A percentile compares a stretch with the other conserved stretches of the same genome.
Evolutionary conservation across 768 basidiomycete species (phyloP).

Genomic region (Podaxis mareebaensis): DNA sequence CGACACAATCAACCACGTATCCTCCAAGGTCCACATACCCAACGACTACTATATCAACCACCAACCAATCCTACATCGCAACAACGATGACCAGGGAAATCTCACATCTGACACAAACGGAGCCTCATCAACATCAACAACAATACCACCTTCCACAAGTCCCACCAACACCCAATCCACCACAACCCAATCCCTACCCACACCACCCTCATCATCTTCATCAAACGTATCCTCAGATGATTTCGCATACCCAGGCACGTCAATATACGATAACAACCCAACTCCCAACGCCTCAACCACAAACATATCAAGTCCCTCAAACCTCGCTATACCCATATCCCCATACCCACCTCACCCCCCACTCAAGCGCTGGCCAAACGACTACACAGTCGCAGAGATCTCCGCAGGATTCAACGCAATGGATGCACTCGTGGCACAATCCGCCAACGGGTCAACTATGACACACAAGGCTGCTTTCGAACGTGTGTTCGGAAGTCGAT

Average conservation of each 20-base stretch:
- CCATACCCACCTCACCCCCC: conserved; percentile 60
- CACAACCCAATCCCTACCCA: conserved; percentile 28
- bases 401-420: conserved; percentile 58
- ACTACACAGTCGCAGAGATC: conserved; percentile 70
- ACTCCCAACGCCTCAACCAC: conserved; percentile 18
- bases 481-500: conserved; percentile 67
- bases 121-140: conserved; percentile 12
- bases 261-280: conserved; percentile 17
- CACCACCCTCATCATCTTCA: conserved; percentile 25
- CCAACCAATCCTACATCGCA: conserved; percentile 14
- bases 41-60: conserved; percentile 32
- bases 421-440: conserved; percentile 40
- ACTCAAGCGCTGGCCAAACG: conserved; percentile 75
- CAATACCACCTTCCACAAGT: conserved; percentile 20
- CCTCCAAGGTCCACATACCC: conserved; percentile 31
- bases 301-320: conserved; percentile 22
- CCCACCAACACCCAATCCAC: conserved; percentile 15
- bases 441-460: conserved; percentile 39
- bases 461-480: conserved; percentile 71
- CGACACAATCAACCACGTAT: conserved; percentile 8
- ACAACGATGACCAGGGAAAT: conserved; percentile 11
- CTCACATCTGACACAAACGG: conserved; percentile 7
- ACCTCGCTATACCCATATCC: conserved; percentile 16
- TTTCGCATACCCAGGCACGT: conserved; percentile 11
- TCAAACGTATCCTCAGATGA: conserved; percentile 17